Conservation (phyloP, 768 basidiomycete species). For the Nidularia pulvinata region DNA sequence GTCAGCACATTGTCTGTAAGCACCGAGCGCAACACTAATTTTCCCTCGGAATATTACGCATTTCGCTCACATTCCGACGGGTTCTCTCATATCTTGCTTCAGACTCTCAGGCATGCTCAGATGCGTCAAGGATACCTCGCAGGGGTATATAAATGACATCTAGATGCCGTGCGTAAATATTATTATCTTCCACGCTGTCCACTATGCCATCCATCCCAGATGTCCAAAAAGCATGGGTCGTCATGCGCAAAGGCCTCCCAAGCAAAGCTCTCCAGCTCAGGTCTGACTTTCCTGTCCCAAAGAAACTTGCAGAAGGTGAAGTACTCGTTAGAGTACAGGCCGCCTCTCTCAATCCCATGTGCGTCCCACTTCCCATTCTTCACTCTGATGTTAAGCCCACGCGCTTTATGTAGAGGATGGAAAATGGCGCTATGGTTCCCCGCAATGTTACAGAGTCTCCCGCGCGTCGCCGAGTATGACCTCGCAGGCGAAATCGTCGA, state of each 20-base stretch:
- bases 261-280: conserved; percentile 25
- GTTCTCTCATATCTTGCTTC: no score
- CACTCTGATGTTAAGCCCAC: background rate
- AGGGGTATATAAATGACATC: no score
- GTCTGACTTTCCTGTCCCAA: conserved; percentile 35
- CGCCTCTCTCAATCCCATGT: conserved; percentile 71
- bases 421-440: conserved; percentile 55
- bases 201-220: conserved; percentile 19
- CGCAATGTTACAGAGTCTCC: conserved; percentile 42
- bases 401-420: conserved; percentile 52
- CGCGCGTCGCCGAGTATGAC: conserved; percentile 60
- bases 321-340: conserved; percentile 35
- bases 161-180: no score
- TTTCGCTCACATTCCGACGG: background rate
- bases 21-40: no score
- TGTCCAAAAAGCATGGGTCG: conserved; percentile 37
- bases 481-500: conserved; percentile 63
- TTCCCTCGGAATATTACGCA: background rate
- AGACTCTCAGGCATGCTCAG: no score
- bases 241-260: conserved; percentile 27
- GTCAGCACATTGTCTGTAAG: no score
- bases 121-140: no score
- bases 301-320: conserved; percentile 24
- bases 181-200: background rate
- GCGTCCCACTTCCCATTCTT: conserved; percentile 10